Evolutionary conservation across 2,329 filamentous ascomycete genomes (phyloP).

Genomic region (Colletotrichum sp.): DNA sequence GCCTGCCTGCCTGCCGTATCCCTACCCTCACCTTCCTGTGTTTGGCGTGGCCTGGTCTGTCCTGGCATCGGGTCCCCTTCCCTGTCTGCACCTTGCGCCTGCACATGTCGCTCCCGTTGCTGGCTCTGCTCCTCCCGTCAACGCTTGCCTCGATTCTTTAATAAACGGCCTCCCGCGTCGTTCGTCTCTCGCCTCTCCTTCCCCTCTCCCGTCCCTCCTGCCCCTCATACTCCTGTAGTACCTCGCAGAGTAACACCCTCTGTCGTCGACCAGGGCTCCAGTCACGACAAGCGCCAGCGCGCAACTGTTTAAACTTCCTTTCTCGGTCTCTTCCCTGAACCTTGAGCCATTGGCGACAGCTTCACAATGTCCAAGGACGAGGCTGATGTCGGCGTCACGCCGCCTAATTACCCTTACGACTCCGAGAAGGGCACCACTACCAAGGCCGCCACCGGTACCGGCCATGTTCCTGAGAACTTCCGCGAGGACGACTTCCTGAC

Average conservation of each 20-base stretch:
- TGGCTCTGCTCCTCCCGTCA: neutral
- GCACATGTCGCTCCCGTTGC: neutral
- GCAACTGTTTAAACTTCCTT: neutral
- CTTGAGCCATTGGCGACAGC: neutral
- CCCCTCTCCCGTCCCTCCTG: neutral
- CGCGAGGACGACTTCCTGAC: slow-evolving; percentile 39
- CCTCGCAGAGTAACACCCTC: slow-evolving; percentile 5
- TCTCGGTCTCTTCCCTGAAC: neutral
- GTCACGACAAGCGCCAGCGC: slow-evolving; percentile 14
- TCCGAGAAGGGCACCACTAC: slow-evolving; percentile 22
- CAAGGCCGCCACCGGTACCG: slow-evolving; percentile 3
- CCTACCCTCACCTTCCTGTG: neutral
- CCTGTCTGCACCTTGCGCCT: neutral
- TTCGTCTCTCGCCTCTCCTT: neutral
- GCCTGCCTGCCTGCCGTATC: neutral
- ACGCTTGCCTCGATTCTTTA: slow-evolving; percentile 8
- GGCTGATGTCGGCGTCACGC: slow-evolving; percentile 14
- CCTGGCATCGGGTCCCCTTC: neutral
- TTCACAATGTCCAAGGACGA: slow-evolving; percentile 17
- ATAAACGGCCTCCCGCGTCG: slow-evolving; percentile 11
- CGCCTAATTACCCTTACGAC: slow-evolving; percentile 15
- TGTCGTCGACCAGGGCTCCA: slow-evolving; percentile 12
- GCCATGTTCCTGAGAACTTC: slow-evolving; percentile 20
- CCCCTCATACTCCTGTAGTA: slow-evolving; percentile 10
- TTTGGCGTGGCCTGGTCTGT: neutral